These are phyloP conservation scores for Calonectria montana DNA, from an alignment of 2,329 filamentous ascomycete genomes.

Conservation along the genomic window DNA sequence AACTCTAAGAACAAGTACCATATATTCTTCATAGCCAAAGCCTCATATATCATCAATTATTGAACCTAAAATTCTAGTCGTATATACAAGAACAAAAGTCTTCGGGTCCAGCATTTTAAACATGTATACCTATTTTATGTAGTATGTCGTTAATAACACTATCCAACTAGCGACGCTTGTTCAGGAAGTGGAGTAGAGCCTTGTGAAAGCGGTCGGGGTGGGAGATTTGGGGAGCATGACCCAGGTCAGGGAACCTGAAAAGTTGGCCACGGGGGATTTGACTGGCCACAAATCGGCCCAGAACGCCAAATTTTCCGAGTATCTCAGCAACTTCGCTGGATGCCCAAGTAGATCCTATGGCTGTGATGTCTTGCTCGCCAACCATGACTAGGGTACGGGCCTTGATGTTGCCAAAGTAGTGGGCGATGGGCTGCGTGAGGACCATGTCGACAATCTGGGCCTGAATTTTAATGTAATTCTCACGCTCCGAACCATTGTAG, in stretches of 20 bases:
- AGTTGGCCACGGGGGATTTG: conserved; percentile 58
- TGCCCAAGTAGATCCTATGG: conserved; percentile 65
- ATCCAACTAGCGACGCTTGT: background rate
- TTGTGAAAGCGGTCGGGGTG: conserved; percentile 59
- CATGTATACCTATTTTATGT: background rate
- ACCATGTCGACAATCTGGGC: conserved; percentile 66
- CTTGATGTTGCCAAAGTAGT: conserved; percentile 60
- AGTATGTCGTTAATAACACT: background rate
- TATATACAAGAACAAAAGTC: background rate
- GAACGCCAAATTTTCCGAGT: conserved; percentile 61
- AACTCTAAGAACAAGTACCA: too few relatives aligned
- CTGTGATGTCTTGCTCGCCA: conserved; percentile 64
- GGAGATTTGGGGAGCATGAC: conserved; percentile 66
- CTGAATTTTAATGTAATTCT: conserved; percentile 58
- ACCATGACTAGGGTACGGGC: conserved; percentile 61
- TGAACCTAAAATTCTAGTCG: background rate
- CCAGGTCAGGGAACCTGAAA: conserved; percentile 59
- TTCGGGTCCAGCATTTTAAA: background rate
- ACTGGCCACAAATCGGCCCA: conserved; percentile 58
- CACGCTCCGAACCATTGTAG: conserved; percentile 57
- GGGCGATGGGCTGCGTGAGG: conserved; percentile 62
- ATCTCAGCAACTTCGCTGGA: conserved; percentile 54
- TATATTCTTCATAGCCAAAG: too few relatives aligned
- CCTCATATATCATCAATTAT: background rate
- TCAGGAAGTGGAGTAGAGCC: conserved; percentile 59